Evolutionary conservation across 495 filamentous ascomycete genomes (phyloP).

Genomic region (Cercophora scortea): DNA sequence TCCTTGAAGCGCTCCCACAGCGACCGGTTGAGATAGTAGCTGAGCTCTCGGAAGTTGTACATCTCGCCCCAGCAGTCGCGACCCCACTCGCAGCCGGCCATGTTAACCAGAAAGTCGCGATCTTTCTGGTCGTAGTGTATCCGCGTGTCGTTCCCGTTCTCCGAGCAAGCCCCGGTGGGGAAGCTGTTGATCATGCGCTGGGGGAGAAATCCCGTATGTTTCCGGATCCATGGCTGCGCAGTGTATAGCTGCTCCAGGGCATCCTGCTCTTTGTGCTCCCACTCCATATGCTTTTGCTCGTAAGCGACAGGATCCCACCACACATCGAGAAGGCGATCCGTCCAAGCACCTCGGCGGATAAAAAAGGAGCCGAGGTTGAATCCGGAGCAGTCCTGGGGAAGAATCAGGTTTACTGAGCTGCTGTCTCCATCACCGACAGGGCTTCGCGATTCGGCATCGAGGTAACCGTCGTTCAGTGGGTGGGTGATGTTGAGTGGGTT

Average conservation of each 20-base stretch:
- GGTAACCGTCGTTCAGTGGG: constrained; percentile 60
- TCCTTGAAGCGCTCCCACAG: constrained; percentile 67
- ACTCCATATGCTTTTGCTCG: constrained; percentile 98
- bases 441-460: constrained; percentile 66
- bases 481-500: constrained; percentile 94
- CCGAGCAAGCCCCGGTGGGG: constrained; percentile 76
- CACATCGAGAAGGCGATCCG: constrained; percentile 84
- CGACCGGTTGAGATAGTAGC: constrained; percentile 76
- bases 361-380: constrained; percentile 99
- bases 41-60: constrained; percentile 82
- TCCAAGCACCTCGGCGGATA: constrained; percentile 74
- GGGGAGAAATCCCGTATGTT: constrained; percentile 79
- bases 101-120: constrained; percentile 94
- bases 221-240: constrained; percentile 87
- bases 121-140: constrained; percentile 84
- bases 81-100: constrained; percentile 96
- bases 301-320: constrained; percentile 99
- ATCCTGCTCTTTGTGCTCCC: constrained; percentile 98
- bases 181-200: constrained; percentile 94
- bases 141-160: constrained; percentile 60
- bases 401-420: constrained; percentile 73
- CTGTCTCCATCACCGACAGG: constrained; percentile 64
- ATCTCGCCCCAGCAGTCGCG: constrained; percentile 98
- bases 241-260: constrained; percentile 87
- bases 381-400: constrained; percentile 90